phyloP scores from a whole-genome alignment of 768 basidiomycete genomes.

The Leccinum uliginosum region DNA sequence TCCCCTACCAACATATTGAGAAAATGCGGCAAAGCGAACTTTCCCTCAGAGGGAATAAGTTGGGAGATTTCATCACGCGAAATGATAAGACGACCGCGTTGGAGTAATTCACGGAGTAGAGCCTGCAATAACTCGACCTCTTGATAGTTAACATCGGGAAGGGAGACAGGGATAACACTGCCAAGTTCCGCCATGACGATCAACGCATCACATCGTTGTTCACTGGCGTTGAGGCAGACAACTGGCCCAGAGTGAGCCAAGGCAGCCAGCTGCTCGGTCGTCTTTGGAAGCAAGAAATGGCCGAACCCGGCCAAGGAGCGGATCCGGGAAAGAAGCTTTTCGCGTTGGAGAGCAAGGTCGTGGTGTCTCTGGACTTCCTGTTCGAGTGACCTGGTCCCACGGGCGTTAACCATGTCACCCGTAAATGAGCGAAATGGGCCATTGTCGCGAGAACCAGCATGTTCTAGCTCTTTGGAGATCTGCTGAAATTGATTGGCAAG shows the following conservation, averaged over 20 bases:
- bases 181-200: not conserved
- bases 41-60: too few relatives aligned
- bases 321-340: not conserved
- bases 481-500: not conserved
- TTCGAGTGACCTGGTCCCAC: not conserved
- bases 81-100: not conserved
- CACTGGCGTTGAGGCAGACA: not conserved
- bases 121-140: not conserved
- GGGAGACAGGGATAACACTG: not conserved
- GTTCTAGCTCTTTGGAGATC: not conserved
- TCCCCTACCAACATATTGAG: too few relatives aligned
- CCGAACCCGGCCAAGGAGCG: not conserved
- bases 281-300: not conserved
- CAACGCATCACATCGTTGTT: not conserved
- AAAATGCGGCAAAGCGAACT: too few relatives aligned
- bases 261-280: not conserved
- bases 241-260: not conserved
- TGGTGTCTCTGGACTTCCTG: not conserved
- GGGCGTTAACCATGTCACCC: not conserved
- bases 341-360: not conserved
- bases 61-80: not conserved
- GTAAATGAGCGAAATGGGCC: not conserved
- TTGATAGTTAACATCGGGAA: not conserved
- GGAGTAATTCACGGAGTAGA: not conserved
- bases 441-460: not conserved